Evolutionary conservation across 2,329 filamentous ascomycete species (phyloP), one percentile per base, ranked within the genome.

Genomic region (Colletotrichum tamarilloi): DNA sequence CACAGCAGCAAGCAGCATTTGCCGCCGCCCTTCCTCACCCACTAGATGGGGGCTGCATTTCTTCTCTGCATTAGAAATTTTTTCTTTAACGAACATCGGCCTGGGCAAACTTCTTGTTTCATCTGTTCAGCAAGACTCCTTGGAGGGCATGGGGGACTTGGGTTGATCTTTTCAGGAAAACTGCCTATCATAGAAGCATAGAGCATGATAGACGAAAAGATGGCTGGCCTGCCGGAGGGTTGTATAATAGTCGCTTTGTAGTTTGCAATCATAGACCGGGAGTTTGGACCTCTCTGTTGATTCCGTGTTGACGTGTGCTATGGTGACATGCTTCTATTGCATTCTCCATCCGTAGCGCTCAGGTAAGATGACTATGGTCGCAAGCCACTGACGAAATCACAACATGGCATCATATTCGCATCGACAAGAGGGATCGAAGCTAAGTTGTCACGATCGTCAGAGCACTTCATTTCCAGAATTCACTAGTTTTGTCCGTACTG

Each of bases 181-280:
- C 75, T 75, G 70, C 71, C 71, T 74, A 74, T 72, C 71, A 69
- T 71, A 77, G 74, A 73, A 76, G 66, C 74, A 78, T 78, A 76
- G 75, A 76, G 74, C 46, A 75, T 70, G 67, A 74, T 74, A 73
- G 46, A 68, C 66, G 74, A 71, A 75, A 60, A 67, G 71, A 76
- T 71, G 74, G 74, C 68, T 64, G 71, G 70, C 68, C 73, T 72
- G 71, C 70, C 73, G 57, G 74, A 69, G 75, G 77, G 76, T 75
- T 80, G 79, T 80, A 80, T 77, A 78, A 78, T 80, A 80, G 77
- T 79, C 74, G 72, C 72, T 77, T 77, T 79, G 65, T 76, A 75
- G 74, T 62, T 70, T 73, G 70, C 75, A 77, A 77, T 75, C 72
- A 76, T 77, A 77, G 76, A 76, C 62, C 19, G 49, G 87, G 85